Evolutionary conservation across 148 eudicot species (phyloP).

Genomic region (Linanthus parryae): DNA sequence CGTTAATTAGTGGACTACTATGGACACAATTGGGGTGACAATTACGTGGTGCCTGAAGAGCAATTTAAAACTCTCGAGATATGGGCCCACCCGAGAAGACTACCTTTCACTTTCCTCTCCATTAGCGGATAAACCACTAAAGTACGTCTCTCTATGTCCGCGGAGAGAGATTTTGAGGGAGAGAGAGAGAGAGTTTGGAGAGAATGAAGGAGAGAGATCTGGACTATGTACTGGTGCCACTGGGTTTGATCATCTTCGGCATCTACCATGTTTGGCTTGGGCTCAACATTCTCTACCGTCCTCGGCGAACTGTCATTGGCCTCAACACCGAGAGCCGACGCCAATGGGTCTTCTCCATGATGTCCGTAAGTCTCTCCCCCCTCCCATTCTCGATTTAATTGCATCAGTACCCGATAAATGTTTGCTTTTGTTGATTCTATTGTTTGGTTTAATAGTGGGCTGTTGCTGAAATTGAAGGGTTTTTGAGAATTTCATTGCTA

Average conservation of each 20-base stretch:
- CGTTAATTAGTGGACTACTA: too few species aligned
- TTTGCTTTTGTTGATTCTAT: background rate
- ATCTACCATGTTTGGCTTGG: conserved; percentile 64
- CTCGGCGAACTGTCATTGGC: conserved; percentile 63
- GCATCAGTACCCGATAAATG: background rate
- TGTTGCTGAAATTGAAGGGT: too few species aligned
- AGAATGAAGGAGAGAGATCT: conserved; percentile 44
- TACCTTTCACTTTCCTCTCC: too few species aligned
- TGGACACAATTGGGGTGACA: too few species aligned
- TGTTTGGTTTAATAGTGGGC: background rate
- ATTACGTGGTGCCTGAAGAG: too few species aligned
- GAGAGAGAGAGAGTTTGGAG: background rate
- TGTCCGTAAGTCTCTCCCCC: conserved; percentile 40
- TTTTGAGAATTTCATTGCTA: too few species aligned
- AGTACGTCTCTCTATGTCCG: too few species aligned
- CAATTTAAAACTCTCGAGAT: too few species aligned
- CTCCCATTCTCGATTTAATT: background rate
- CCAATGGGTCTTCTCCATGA: conserved; percentile 59
- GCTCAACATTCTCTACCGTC: conserved; percentile 23
- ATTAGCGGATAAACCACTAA: too few species aligned
- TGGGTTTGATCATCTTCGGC: conserved; percentile 41
- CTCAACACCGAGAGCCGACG: conserved; percentile 57
- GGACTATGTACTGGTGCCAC: conserved; percentile 50
- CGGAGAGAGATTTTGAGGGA: too few species aligned
- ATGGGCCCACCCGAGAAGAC: too few species aligned